A percentile compares a stretch with the other conserved stretches of the same genome.
phyloP scores from a whole-genome alignment of 768 basidiomycete species.

The Leccinum fibrillosum region DNA sequence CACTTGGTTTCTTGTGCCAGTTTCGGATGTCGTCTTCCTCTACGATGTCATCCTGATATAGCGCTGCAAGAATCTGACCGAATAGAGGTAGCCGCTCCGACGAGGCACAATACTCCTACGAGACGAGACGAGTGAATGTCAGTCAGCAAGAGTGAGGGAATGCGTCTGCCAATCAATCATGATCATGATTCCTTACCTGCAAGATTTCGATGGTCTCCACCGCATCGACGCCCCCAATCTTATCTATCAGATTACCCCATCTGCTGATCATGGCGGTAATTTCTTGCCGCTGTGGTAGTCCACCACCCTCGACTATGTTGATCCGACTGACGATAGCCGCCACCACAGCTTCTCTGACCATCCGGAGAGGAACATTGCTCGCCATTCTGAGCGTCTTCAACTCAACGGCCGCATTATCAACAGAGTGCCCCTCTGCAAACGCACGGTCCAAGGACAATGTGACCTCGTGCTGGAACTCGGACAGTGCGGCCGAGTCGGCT shows the following conservation, averaged over 20 bases:
- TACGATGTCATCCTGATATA: constrained; percentile 91
- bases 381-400: constrained; percentile 97
- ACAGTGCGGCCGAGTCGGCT: constrained; percentile 44
- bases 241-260: constrained; percentile 83
- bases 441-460: constrained; percentile 87
- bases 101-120: constrained; percentile 60
- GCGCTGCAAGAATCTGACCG: constrained; percentile 76
- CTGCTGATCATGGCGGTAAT: constrained; percentile 60
- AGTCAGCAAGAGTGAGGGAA: background rate
- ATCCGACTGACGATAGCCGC: constrained; percentile 77
- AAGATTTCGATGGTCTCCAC: constrained; percentile 76
- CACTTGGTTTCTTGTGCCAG: constrained; percentile 68
- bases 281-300: constrained; percentile 57
- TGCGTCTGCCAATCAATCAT: background rate
- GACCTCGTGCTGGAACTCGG: constrained; percentile 76
- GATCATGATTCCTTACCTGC: constrained; percentile 49
- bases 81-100: constrained; percentile 70
- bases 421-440: constrained; percentile 85
- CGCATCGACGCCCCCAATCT: constrained; percentile 78
- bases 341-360: constrained; percentile 86
- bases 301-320: constrained; percentile 53
- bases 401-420: constrained; percentile 92
- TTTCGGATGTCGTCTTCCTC: constrained; percentile 86
- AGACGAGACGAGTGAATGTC: background rate
- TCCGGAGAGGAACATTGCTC: constrained; percentile 84